Evolutionary conservation across 495 filamentous ascomycete species (phyloP).

Genomic region (Penicillium salamii): DNA sequence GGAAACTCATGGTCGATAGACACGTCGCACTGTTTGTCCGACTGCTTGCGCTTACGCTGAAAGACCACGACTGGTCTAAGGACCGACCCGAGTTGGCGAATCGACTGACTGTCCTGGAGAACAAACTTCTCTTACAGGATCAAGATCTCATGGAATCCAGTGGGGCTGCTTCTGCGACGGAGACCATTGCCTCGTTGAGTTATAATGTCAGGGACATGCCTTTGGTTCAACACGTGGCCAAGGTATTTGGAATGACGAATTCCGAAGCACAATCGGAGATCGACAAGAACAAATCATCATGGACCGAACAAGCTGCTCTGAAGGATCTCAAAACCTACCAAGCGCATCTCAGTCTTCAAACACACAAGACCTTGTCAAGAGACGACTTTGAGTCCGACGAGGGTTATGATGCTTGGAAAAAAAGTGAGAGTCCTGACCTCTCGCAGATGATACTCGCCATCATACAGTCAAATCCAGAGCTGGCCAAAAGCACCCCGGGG

Average conservation of each 20-base stretch:
- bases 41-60: conserved; percentile 74
- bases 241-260: conserved; percentile 75
- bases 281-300: conserved; percentile 69
- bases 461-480: conserved; percentile 78
- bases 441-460: conserved; percentile 92
- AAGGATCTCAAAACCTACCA: conserved; percentile 92
- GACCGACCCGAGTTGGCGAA: conserved; percentile 79
- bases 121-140: conserved; percentile 91
- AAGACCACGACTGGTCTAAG: conserved; percentile 73
- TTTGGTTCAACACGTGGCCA: conserved; percentile 80
- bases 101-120: conserved; percentile 79
- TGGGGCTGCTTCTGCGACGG: conserved; percentile 58
- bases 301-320: conserved; percentile 90
- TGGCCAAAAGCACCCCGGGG: conserved; percentile 65
- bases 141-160: conserved; percentile 70
- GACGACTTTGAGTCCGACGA: conserved; percentile 92
- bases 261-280: conserved; percentile 81
- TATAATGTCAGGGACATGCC: conserved; percentile 97
- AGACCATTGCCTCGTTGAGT: conserved; percentile 75
- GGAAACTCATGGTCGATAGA: conserved; percentile 89
- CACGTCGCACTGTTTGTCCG: conserved; percentile 95
- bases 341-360: conserved; percentile 76
- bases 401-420: conserved; percentile 86
- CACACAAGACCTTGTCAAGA: conserved; percentile 69
- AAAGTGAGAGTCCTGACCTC: conserved; percentile 74